Conservation (phyloP, 345 rosid genomes). For the Cardamine occulta region DNA sequence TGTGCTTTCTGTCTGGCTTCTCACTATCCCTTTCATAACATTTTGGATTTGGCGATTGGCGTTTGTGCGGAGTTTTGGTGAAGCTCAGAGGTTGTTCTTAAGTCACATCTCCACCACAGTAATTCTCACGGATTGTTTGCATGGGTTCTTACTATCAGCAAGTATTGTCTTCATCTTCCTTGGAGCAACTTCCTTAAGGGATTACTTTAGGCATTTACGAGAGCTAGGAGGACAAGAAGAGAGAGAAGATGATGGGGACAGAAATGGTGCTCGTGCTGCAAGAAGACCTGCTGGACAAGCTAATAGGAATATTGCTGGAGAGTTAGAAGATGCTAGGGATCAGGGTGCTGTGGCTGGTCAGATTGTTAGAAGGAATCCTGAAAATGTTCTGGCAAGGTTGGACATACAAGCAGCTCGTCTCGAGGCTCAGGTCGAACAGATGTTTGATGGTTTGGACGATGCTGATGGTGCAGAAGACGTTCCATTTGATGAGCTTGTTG, state of each 20-base stretch:
- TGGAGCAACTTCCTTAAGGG: conserved; percentile 95
- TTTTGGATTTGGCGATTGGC: conserved; percentile 98
- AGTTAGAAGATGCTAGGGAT: conserved; percentile 78
- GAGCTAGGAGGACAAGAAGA: conserved; percentile 98
- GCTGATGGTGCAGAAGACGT: conserved; percentile 99
- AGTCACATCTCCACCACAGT: conserved; percentile 86
- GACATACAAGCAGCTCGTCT: conserved; percentile 99
- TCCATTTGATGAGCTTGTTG: conserved; percentile 98
- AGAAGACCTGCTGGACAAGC: conserved; percentile 74
- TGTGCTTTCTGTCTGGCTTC: conserved; percentile 96
- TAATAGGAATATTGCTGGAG: conserved; percentile 81
- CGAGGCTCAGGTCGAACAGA: conserved; percentile 98
- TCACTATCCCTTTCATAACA: conserved; percentile 90
- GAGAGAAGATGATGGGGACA: conserved; percentile 91
- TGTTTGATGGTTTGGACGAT: conserved; percentile 98
- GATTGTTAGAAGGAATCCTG: conserved; percentile 79
- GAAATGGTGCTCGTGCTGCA: conserved; percentile 88
- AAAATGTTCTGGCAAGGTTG: conserved; percentile 96
- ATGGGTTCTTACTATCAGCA: conserved; percentile 96
- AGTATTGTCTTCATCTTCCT: conserved; percentile 97
- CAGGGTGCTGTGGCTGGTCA: conserved; percentile 88
- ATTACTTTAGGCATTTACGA: conserved; percentile 90
- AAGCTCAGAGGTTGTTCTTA: conserved; percentile 90
- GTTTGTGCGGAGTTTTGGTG: conserved; percentile 88
- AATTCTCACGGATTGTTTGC: conserved; percentile 95